Conservation (phyloP, 2,329 filamentous ascomycete genomes). For the Alternaria arbusti region DNA sequence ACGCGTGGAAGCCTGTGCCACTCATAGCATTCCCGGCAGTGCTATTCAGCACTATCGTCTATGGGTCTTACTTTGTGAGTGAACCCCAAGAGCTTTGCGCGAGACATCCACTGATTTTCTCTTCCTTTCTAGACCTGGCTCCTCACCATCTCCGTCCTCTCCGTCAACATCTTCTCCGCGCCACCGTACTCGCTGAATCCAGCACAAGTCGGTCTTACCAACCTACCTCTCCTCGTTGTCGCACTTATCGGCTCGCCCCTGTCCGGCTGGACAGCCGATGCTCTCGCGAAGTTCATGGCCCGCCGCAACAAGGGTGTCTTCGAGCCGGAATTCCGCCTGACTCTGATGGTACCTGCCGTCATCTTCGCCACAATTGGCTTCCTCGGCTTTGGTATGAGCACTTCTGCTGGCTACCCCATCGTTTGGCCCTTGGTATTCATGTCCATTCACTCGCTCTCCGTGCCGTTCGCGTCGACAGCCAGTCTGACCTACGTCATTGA, state of each 20-base stretch:
- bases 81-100: background rate
- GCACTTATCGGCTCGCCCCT: slow-evolving; percentile 77
- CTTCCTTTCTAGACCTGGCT: slow-evolving; percentile 65
- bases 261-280: slow-evolving; percentile 76
- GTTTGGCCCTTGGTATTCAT: slow-evolving; percentile 45
- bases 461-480: slow-evolving; percentile 48
- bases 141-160: slow-evolving; percentile 83
- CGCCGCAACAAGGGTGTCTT: slow-evolving; percentile 80
- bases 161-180: slow-evolving; percentile 84
- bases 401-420: slow-evolving; percentile 34
- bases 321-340: slow-evolving; percentile 82
- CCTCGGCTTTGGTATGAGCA: slow-evolving; percentile 50
- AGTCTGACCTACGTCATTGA: slow-evolving; percentile 53
- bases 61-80: slow-evolving; percentile 75
- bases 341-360: slow-evolving; percentile 42
- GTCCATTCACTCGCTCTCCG: slow-evolving; percentile 45
- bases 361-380: slow-evolving; percentile 48
- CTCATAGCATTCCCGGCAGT: slow-evolving; percentile 86
- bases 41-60: slow-evolving; percentile 79
- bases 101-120: background rate
- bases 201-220: slow-evolving; percentile 75
- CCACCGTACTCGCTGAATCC: slow-evolving; percentile 83
- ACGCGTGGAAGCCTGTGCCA: slow-evolving; percentile 67
- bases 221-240: slow-evolving; percentile 83
- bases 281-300: slow-evolving; percentile 73